Evolutionary conservation across 2,329 filamentous ascomycete genomes (phyloP), one percentile per base, ranked within the genome.

Genomic region (Zopfia rhizophila): DNA sequence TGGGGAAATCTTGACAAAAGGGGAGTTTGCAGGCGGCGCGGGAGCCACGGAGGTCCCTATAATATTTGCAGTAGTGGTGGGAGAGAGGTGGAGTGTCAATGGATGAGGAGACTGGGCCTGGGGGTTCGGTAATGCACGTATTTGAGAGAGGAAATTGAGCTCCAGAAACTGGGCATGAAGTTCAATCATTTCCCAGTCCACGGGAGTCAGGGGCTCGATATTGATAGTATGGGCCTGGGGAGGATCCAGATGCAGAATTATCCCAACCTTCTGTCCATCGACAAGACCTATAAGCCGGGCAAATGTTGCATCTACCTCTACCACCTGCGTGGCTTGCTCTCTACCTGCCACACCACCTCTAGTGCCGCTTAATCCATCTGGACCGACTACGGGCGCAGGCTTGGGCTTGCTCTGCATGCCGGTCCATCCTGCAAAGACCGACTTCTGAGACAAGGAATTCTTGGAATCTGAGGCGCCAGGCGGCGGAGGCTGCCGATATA

Each of bases 161-260:
- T 99, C 94, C 38, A 99, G 79, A 66, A 97, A 99, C 12, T 88
- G 94, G 4, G 94, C 94, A 76, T 99, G 94, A 2, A 99, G 79
- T 72, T 99, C 94, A 61, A 99, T 97, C 63, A 97, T 96, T 74
- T 99, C 94, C 94, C 94, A 99, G 69, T 99, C 94, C 47, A 95
- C 91, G 1, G 93, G 86, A 0, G 94, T 97, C 62, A 97, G 75
- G 23, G 94, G 94, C 70, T 99, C 95, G 60, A 99, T 97, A 68
- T 97, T 91, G 72, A 99, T 88, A 2, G 92, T 97, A 71, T 97
- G 91, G 36, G 91, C 91, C 55, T 94, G 76, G 2, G 92, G 91
- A 36, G 93, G 93, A 68, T 99, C 91, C 53, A 97, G 76, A 71
- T 99, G 94, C 54, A 99, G 80, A 24, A 78, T 71, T 36, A 88